Evolutionary conservation across 2,329 filamentous ascomycete genomes (phyloP).

Genomic region (Diplodia seriata): DNA sequence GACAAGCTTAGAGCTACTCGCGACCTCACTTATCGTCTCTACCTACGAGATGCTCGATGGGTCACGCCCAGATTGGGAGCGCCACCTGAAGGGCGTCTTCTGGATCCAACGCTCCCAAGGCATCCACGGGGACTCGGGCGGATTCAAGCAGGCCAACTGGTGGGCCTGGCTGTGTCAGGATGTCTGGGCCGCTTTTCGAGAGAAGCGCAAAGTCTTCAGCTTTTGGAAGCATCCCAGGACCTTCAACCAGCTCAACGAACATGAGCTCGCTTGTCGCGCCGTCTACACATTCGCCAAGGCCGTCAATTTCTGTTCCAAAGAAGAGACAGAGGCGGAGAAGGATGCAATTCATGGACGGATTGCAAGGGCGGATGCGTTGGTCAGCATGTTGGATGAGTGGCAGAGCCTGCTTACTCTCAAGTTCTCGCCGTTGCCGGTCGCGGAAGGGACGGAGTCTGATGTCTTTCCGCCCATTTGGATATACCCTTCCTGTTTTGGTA

Average conservation of each 20-base stretch:
- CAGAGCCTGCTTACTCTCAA: constrained; percentile 51
- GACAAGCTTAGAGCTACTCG: constrained; percentile 63
- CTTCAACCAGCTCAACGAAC: constrained; percentile 56
- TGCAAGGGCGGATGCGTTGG: constrained; percentile 54
- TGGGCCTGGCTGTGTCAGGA: constrained; percentile 73
- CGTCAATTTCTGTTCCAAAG: constrained; percentile 65
- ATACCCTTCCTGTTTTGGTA: constrained; percentile 55
- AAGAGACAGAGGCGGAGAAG: constrained; percentile 54
- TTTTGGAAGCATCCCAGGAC: constrained; percentile 64
- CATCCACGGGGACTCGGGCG: constrained; percentile 65
- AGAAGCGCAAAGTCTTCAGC: constrained; percentile 62
- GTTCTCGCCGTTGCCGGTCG: constrained; percentile 51
- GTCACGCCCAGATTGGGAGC: constrained; percentile 64
- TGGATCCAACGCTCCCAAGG: constrained; percentile 71
- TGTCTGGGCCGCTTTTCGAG: constrained; percentile 68
- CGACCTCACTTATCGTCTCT: constrained; percentile 66
- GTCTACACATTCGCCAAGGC: constrained; percentile 64
- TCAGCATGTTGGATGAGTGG: constrained; percentile 61
- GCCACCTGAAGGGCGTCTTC: constrained; percentile 69
- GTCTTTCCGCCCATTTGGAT: constrained; percentile 59
- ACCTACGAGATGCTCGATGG: constrained; percentile 71
- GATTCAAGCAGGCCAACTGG: constrained; percentile 66
- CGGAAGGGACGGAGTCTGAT: neutral
- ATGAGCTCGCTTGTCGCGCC: constrained; percentile 62
- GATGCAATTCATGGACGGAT: constrained; percentile 51